Evolutionary conservation across 305 asterid species (phyloP).

Genomic region (Fraxinus sp.): DNA sequence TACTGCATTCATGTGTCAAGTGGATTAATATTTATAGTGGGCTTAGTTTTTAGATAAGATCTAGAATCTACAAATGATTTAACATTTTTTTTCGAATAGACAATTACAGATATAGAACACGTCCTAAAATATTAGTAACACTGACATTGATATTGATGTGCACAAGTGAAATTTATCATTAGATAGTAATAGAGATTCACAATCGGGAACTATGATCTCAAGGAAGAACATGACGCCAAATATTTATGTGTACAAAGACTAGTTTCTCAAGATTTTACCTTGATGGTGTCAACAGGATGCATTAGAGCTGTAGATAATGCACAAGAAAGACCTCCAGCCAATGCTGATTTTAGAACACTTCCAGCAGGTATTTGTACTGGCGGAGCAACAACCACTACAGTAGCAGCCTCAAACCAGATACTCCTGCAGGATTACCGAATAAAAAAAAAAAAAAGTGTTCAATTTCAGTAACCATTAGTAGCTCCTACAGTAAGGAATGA

Average conservation of each 20-base stretch:
- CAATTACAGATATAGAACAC: neutral
- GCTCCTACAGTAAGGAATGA: neutral
- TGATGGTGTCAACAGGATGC: slow-evolving; percentile 88
- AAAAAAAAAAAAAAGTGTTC: neutral
- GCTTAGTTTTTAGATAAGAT: neutral
- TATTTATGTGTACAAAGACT: neutral
- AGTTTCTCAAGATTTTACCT: slow-evolving; percentile 42
- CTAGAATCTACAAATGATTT: neutral
- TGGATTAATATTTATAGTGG: neutral
- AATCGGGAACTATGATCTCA: neutral
- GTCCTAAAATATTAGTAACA: neutral
- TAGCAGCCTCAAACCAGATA: slow-evolving; percentile 96
- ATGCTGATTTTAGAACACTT: slow-evolving; percentile 87
- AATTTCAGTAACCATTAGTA: neutral
- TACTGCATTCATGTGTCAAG: neutral
- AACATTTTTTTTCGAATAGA: neutral
- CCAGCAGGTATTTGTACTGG: slow-evolving; percentile 79
- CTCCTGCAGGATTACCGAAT: slow-evolving; percentile 62
- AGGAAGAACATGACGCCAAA: neutral
- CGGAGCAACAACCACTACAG: slow-evolving; percentile 93
- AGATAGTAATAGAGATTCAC: neutral
- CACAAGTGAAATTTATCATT: neutral
- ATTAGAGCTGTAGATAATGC: slow-evolving; percentile 83
- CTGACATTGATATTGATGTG: neutral
- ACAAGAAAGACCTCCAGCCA: slow-evolving; percentile 92